Base-by-base conservation (phyloP, 2,329 filamentous ascomycete species). In the Fusarium austroafricanum region DNA sequence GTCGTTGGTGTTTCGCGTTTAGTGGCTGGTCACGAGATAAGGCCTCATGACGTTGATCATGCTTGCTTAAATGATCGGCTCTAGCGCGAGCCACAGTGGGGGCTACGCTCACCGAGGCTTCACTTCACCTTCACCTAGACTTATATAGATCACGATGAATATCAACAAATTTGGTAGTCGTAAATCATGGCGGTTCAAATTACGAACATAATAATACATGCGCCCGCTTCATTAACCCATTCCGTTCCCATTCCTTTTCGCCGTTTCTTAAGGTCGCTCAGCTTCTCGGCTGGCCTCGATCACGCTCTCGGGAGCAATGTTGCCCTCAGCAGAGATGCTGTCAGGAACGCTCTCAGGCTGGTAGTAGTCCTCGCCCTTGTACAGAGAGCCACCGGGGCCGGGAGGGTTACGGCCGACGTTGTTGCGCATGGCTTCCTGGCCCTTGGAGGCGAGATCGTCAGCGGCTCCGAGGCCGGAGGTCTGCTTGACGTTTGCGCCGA, bases 341-440 rank as follows among this genome's bases (percentile, higher is more conserved):
- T 82, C 81, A 8, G 80, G 79, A 26, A 83, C 80, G 20, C 71
- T 75, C 75, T 83, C 80, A 1, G 79, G 77, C 3, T 61, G 67
- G 58, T 83, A 79, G 60, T 81, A 81, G 11, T 83, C 74, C 4
- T 75, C 72, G 9, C 80, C 82, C 71, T 79, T 80, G 73, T 78
- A 83, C 52, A 78, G 64, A 44, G 73, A 75, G 42, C 82, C 81
- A 6, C 77, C 78, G 15, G 77, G 73, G 3, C 77, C 77, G 2
- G 72, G 67, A 26, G 77, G 73, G 29, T 78, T 77, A 10, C 72
- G 71, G 20, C 79, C 79, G 9, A 83, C 72, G 46, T 83, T 83
- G 29, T 73, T 57, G 26, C 75, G 71, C n/a, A 75, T 71, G 2
- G 81, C 82, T 31, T 76, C 74, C 53, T 75, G 73, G 10, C 82